Evolutionary conservation across 2,329 filamentous ascomycete genomes (phyloP).

Genomic region (Oidium heveae): DNA sequence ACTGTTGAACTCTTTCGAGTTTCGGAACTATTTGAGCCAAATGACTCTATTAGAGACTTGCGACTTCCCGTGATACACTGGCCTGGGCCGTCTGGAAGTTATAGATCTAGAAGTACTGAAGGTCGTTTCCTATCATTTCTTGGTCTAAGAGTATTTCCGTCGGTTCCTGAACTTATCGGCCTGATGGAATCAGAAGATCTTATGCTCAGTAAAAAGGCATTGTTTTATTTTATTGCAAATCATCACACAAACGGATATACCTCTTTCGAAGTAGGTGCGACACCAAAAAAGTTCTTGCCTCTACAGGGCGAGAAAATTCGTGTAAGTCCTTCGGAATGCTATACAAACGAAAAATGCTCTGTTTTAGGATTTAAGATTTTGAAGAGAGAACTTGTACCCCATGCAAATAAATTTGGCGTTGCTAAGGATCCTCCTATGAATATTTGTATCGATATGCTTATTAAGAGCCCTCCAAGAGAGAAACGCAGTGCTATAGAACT

Average conservation of each 20-base stretch:
- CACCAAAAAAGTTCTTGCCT: slow-evolving; percentile 40
- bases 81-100: slow-evolving; percentile 40
- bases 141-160: slow-evolving; percentile 48
- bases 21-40: slow-evolving; percentile 61
- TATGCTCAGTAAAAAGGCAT: slow-evolving; percentile 36
- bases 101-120: slow-evolving; percentile 39
- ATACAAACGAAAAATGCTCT: slow-evolving; percentile 50
- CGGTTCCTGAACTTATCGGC: slow-evolving; percentile 46
- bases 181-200: slow-evolving; percentile 43
- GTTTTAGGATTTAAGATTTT: slow-evolving; percentile 65
- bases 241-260: slow-evolving; percentile 57
- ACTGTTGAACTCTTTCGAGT: slow-evolving; percentile 38
- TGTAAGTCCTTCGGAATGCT: slow-evolving; percentile 53
- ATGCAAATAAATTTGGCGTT: slow-evolving; percentile 70
- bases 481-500: slow-evolving; percentile 39
- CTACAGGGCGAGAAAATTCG: slow-evolving; percentile 43
- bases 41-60: slow-evolving; percentile 40
- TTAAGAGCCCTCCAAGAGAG: slow-evolving; percentile 44
- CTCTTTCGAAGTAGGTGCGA: slow-evolving; percentile 29
- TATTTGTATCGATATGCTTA: slow-evolving; percentile 48
- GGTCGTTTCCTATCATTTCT: slow-evolving; percentile 47
- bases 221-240: slow-evolving; percentile 63
- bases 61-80: slow-evolving; percentile 58
- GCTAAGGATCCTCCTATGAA: slow-evolving; percentile 54
- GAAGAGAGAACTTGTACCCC: slow-evolving; percentile 45